Evolutionary conservation across 2,329 filamentous ascomycete genomes (phyloP).

Genomic region (Aspergillus udagawae): DNA sequence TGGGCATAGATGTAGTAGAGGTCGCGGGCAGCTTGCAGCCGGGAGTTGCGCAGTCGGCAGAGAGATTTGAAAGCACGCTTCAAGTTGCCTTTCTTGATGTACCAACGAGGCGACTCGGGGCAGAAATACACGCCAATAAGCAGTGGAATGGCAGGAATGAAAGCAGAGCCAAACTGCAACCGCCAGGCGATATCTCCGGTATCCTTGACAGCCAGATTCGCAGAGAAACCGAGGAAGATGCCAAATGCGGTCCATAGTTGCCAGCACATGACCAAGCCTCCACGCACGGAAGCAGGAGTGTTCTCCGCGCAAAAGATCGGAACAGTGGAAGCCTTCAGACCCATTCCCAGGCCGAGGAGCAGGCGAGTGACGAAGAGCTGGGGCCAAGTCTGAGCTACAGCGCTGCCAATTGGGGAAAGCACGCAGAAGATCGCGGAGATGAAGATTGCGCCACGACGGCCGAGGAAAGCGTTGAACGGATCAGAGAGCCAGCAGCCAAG

Average conservation of each 20-base stretch:
- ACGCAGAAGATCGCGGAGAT: conserved; percentile 61
- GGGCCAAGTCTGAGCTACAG: conserved; percentile 55
- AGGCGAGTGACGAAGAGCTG: conserved; percentile 55
- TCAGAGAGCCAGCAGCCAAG: conserved; percentile 66
- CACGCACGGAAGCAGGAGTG: conserved; percentile 52
- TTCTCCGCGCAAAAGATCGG: conserved; percentile 55
- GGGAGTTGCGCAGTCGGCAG: conserved; percentile 53
- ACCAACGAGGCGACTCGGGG: conserved; percentile 64
- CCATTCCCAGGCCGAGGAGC: conserved; percentile 60
- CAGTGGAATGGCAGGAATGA: conserved; percentile 61
- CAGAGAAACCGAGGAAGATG: conserved; percentile 63
- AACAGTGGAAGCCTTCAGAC: conserved; percentile 55
- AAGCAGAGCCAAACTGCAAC: conserved; percentile 60
- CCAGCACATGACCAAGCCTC: conserved; percentile 55
- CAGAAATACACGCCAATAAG: conserved; percentile 57
- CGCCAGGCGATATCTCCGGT: conserved; percentile 59
- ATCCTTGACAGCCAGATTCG: conserved; percentile 62
- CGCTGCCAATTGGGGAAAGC: conserved; percentile 66
- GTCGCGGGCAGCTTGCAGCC: conserved; percentile 59
- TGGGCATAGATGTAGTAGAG: conserved; percentile 58
- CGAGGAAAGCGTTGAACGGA: conserved; percentile 55
- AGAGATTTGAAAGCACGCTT: conserved; percentile 58
- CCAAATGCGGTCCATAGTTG: conserved; percentile 56
- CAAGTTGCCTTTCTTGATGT: conserved; percentile 63
- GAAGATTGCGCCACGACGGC: conserved; percentile 63